Evolutionary conservation across 2,329 filamentous ascomycete genomes (phyloP), one percentile per base, ranked within the genome.

Genomic region (Lasiodiplodia hormozganensis): DNA sequence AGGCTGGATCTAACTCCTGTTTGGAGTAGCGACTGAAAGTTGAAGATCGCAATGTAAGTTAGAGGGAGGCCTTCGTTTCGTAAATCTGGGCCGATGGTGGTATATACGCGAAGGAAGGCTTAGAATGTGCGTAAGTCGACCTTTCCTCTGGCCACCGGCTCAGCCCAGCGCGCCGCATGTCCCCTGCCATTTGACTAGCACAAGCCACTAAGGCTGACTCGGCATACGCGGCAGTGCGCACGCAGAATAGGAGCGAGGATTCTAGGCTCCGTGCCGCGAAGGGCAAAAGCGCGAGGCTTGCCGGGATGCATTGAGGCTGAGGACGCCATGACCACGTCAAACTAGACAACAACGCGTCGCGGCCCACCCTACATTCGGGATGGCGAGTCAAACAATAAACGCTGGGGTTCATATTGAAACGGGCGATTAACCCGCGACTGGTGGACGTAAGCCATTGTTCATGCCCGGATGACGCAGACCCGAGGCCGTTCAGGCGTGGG

Each of bases 11-110:
- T 18, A n/a, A 14, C 21, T 67, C 58, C 65, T 67, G 40, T 28
- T 51, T 28, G 53, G 53, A 58, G 65, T 58, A 58, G 58, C n/a
- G 53, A 67, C 43, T 52, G 65, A 7, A 21, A 25, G 3, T 34
- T 58, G 64, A 58, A 49, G 64, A 56, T 57, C 43, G 31, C 31
- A 67, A 58, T 56, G 65, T 67, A 18, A 40, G 52, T 16, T n/a
- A 16, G 25, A 58, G 21, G 53, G 65, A 11, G 47, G 60, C 60
- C 60, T 64, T 64, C 43, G 65, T 67, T 66, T 67, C 65, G 49
- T 25, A 49, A 52, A 52, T 56, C 51, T 47, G 53, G 65, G 65
- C 23, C 65, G 31, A 18, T 21, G 47, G 51, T 10, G 58, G 54
- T 47, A 51, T 23, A 34, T 23, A 25, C 23, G 60, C 40, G 60